Conservation (phyloP, 2,329 filamentous ascomycete species). For the Calonectria pteridis region DNA sequence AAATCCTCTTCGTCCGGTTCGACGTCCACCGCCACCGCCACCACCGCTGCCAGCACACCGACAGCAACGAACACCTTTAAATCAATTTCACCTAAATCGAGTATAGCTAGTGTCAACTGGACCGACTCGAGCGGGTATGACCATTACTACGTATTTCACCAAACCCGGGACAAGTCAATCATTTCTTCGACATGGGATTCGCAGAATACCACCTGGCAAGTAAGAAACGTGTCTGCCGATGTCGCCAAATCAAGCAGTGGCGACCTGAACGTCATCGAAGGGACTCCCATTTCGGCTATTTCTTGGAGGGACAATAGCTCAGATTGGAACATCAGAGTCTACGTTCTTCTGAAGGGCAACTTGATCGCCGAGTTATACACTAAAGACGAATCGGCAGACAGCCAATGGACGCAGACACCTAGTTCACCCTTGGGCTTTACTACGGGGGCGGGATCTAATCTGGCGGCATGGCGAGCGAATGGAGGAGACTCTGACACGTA, state of each 20-base stretch:
- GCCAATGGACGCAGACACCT: neutral
- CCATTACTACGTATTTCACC: constrained; percentile 21
- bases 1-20: neutral
- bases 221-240: neutral
- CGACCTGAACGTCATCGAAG: neutral
- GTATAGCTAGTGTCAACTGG: constrained; percentile 13
- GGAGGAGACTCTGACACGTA: neutral
- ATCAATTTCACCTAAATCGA: neutral
- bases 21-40: neutral
- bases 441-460: neutral
- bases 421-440: neutral
- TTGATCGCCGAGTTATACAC: neutral
- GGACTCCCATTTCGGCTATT: neutral
- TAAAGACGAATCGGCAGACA: neutral
- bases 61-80: neutral
- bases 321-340: constrained; percentile 8
- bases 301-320: neutral
- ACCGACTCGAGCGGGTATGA: constrained; percentile 10
- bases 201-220: constrained; percentile 11
- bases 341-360: neutral
- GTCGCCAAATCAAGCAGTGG: neutral
- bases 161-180: neutral
- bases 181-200: constrained; percentile 8
- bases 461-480: constrained; percentile 13
- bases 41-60: neutral